Base-by-base conservation (phyloP, 768 basidiomycete species). In the Panaeolus papilionaceus region DNA sequence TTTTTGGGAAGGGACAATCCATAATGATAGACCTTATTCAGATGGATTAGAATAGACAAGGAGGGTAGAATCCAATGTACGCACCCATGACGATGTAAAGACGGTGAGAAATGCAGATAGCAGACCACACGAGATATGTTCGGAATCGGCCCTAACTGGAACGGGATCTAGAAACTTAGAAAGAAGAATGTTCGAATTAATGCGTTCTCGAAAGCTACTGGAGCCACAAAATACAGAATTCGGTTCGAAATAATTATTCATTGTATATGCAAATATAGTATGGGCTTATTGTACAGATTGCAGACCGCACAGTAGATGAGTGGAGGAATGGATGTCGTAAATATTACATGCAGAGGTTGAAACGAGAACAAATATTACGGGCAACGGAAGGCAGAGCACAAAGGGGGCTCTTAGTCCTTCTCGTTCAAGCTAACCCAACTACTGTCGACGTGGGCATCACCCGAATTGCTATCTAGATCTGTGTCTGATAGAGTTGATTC, bases 341-440 rank as follows among this genome's bases (percentile, higher is more conserved):
- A 58, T 33, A 37, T 12, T 28, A 33, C 12, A 37, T 28, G 14
- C 26, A 28, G 20, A 5, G 33, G 33, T 33, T 2, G 33, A 33
- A 33, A 5, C 33, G 33, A 33, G 33, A 33, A 5, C 33, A 33
- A 33, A 5, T 5, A 33, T 33, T 3, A 5, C 3, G 33, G 33
- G 33, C 33, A 33, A 33, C 5, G 33, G 3, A 3, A n/a, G 18
- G n/a, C 2, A 47, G n/a, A 18, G 18, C 16, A 18, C 45, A 47
- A 3, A 4, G 3, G 8, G 18, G 45, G 3, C 12, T 47, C 23
- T 16, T 58, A 37, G 8, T 58, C 45, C 47, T 69, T 71, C 61
- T 71, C 74, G 64, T 83, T 78, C 73, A 93, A 78, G 74, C 87
- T 92, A 63, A 94, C 80, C 92, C 92, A 94, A 69, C 91, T 92